Percentiles rank a stretch among this genome's conserved stretches.
These are phyloP conservation scores for Phaeodactylum tricornutum DNA, from an alignment of 108 stramenopile species.

Conservation along the genomic window DNA sequence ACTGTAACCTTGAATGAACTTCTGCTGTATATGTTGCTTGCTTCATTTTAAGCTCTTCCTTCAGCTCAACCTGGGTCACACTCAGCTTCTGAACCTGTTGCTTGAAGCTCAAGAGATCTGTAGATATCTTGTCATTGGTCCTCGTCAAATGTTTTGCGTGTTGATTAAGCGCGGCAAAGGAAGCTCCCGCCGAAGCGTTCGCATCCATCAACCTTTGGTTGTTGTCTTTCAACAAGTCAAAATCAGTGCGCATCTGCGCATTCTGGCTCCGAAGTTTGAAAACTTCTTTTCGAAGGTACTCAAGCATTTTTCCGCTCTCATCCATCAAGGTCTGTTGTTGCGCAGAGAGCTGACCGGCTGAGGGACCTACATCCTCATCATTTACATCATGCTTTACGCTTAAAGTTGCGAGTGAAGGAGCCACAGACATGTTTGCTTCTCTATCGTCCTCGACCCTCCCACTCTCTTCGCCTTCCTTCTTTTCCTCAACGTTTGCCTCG, in stretches of 20 bases:
- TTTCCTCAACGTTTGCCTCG: constrained; percentile 12
- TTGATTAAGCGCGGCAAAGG: constrained; percentile 60
- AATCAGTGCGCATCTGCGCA: constrained; percentile 40
- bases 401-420: constrained; percentile 4
- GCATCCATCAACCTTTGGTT: constrained; percentile 65
- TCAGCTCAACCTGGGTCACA: constrained; percentile 35
- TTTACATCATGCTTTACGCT: not conserved
- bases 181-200: constrained; percentile 57
- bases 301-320: constrained; percentile 66
- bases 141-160: constrained; percentile 52
- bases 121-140: constrained; percentile 28
- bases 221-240: constrained; percentile 55
- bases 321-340: constrained; percentile 62
- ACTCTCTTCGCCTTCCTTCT: constrained; percentile 2
- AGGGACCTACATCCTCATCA: not conserved
- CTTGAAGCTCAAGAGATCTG: constrained; percentile 28
- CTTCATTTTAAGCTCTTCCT: constrained; percentile 68
- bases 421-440: constrained; percentile 6
- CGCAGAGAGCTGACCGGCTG: constrained; percentile 2
- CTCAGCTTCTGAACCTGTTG: constrained; percentile 23
- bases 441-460: not conserved
- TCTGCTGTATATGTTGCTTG: constrained; percentile 56
- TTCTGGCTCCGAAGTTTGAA: constrained; percentile 44
- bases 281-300: constrained; percentile 58
- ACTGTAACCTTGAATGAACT: constrained; percentile 47